phyloP scores from a whole-genome alignment of 1,284 basidiomycete species.

The Cryptococcus sp. region DNA sequence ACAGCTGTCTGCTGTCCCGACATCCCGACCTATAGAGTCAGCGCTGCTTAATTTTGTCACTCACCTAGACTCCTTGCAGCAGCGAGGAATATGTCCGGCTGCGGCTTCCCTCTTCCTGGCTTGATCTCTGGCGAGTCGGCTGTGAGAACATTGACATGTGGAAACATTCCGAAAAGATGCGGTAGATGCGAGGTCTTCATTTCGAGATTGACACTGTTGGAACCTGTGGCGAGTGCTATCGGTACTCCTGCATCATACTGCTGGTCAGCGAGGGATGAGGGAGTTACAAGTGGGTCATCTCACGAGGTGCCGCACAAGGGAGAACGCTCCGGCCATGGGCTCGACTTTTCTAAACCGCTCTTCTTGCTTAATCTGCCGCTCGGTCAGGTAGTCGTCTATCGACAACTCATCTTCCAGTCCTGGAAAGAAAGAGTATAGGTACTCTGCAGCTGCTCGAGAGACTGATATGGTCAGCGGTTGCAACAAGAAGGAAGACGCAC shows the following conservation, averaged over 20 bases:
- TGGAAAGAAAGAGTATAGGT: slow-evolving; percentile 40
- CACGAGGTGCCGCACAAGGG: slow-evolving; percentile 40
- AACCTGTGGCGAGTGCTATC: slow-evolving; percentile 46
- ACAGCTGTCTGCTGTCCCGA: slow-evolving; percentile 36
- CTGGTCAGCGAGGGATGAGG: neutral
- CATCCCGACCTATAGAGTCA: slow-evolving; percentile 29
- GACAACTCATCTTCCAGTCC: slow-evolving; percentile 37
- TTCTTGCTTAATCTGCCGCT: slow-evolving; percentile 40
- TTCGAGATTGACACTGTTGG: slow-evolving; percentile 28
- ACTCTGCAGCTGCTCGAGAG: slow-evolving; percentile 32
- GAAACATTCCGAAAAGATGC: slow-evolving; percentile 44
- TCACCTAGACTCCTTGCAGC: slow-evolving; percentile 43
- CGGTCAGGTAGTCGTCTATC: slow-evolving; percentile 41
- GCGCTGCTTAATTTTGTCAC: neutral
- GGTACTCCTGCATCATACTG: slow-evolving; percentile 42
- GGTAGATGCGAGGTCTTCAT: slow-evolving; percentile 46
- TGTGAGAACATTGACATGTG: slow-evolving; percentile 37
- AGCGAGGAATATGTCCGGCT: slow-evolving; percentile 46
- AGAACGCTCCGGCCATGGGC: slow-evolving; percentile 43
- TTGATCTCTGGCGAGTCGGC: slow-evolving; percentile 41
- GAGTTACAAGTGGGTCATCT: slow-evolving; percentile 9
- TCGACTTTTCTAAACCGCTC: slow-evolving; percentile 39
- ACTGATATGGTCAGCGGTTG: slow-evolving; percentile 12
- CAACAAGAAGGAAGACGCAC: slow-evolving; percentile 16
- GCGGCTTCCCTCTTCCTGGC: slow-evolving; percentile 44